These are phyloP conservation scores for Balamuthia mandrillaris DNA, from an alignment of 208 protist genomes.

Conservation along the genomic window DNA sequence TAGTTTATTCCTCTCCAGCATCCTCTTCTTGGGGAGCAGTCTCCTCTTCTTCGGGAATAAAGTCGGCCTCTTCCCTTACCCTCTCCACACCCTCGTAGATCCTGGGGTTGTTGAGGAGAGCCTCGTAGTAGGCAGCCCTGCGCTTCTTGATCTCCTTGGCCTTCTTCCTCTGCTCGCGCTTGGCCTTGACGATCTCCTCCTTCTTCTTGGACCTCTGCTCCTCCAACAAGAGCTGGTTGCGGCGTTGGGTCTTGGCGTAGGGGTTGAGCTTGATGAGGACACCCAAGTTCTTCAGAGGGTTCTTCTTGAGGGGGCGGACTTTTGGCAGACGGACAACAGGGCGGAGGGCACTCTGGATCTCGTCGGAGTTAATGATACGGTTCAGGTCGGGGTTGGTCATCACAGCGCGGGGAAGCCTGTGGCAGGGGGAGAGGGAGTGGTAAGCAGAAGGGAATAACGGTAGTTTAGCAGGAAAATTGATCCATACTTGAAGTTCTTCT, in stretches of 20 bases:
- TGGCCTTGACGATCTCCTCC: conserved; percentile 39
- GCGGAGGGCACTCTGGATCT: conserved; percentile 70
- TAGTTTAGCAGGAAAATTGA: not conserved
- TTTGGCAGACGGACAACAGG: conserved; percentile 51
- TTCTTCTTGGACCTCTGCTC: conserved; percentile 47
- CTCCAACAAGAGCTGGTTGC: conserved; percentile 32
- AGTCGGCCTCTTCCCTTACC: not conserved
- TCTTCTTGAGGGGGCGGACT: conserved; percentile 49
- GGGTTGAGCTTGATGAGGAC: conserved; percentile 82
- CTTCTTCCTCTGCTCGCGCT: conserved; percentile 32
- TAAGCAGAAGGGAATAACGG: not conserved
- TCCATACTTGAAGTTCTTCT: conserved; percentile 82
- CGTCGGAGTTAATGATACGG: conserved; percentile 83
- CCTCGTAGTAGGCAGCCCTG: conserved; percentile 34
- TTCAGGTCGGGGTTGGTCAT: conserved; percentile 83
- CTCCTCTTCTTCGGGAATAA: too few relatives aligned
- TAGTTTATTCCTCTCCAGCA: too few relatives aligned
- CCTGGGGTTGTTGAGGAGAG: conserved; percentile 33
- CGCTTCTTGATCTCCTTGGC: conserved; percentile 50
- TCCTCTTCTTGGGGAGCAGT: too few relatives aligned
- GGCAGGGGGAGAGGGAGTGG: too few relatives aligned
- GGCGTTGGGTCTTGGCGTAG: conserved; percentile 57
- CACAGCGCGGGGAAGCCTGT: conserved; percentile 71
- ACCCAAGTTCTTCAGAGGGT: conserved; percentile 74
- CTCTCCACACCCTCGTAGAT: conserved; percentile 28